Percentiles rank a stretch among this genome's conserved stretches.
These are phyloP conservation scores for Lachnellula cervina DNA, from an alignment of 2,329 filamentous ascomycete genomes.

Conservation along the genomic window DNA sequence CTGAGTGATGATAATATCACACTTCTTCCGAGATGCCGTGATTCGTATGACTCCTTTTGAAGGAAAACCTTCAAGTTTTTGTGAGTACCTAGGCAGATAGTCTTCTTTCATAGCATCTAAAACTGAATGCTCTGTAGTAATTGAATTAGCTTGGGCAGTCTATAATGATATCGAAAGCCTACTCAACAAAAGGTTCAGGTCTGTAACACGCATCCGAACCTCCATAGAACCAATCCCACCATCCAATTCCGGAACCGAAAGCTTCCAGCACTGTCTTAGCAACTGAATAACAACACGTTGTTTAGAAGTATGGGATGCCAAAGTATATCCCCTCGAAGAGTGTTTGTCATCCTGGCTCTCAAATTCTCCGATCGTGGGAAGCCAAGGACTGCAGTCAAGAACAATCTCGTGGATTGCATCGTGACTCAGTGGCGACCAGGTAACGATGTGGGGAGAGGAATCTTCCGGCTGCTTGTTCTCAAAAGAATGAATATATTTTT, in stretches of 20 bases:
- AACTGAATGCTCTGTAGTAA: constrained; percentile 4
- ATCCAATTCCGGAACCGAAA: constrained; percentile 27
- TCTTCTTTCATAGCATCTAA: constrained; percentile 21
- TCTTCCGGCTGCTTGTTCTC: constrained; percentile 1
- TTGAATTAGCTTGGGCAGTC: not conserved
- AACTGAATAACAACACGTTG: constrained; percentile 24
- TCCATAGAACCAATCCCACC: constrained; percentile 30
- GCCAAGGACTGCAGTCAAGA: constrained; percentile 24
- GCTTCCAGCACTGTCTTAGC: constrained; percentile 29
- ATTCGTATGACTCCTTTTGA: constrained; percentile 25
- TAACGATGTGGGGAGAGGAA: not conserved
- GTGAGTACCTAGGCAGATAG: constrained; percentile 15
- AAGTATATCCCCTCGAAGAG: constrained; percentile 24
- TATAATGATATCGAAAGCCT: constrained; percentile 6
- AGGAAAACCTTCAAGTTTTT: constrained; percentile 28
- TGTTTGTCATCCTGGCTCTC: constrained; percentile 21
- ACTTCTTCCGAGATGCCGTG: constrained; percentile 23
- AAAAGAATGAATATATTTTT: constrained; percentile 24
- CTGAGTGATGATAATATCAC: constrained; percentile 18
- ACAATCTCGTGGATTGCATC: constrained; percentile 4
- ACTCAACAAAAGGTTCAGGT: constrained; percentile 29
- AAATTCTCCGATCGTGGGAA: constrained; percentile 22
- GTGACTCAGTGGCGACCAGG: not conserved
- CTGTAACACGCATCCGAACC: constrained; percentile 18
- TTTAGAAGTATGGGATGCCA: constrained; percentile 26